phyloP scores from a whole-genome alignment of 106 monocot genomes.

The Phalaenopsis equestris region DNA sequence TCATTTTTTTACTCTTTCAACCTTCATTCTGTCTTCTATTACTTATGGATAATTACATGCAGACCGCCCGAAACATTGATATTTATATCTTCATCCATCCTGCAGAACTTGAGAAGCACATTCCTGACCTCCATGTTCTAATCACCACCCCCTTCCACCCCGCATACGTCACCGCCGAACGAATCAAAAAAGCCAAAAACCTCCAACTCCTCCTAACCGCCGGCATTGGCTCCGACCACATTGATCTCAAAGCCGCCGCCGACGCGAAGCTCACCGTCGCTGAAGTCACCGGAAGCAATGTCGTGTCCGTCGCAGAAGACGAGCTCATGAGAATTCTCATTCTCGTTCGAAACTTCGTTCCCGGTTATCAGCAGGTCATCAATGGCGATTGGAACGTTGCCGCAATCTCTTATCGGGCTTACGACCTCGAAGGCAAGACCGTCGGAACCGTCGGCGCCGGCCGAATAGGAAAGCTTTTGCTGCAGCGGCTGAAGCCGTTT shows the following conservation, averaged over 20 bases:
- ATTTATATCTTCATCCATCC: neutral
- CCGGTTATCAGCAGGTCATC: constrained; percentile 77
- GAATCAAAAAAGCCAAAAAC: constrained; percentile 90
- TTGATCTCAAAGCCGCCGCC: constrained; percentile 84
- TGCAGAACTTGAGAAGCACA: constrained; percentile 90
- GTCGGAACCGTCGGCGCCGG: constrained; percentile 92
- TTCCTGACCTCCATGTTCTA: constrained; percentile 77
- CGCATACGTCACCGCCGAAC: constrained; percentile 81
- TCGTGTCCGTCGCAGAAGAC: constrained; percentile 93
- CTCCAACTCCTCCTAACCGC: constrained; percentile 89
- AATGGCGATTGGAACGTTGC: constrained; percentile 95
- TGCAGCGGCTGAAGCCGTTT: constrained; percentile 89
- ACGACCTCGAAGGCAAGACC: constrained; percentile 94
- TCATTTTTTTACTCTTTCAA: neutral
- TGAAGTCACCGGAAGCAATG: constrained; percentile 93
- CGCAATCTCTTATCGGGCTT: constrained; percentile 72
- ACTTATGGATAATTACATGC: neutral
- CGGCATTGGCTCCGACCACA: constrained; percentile 93
- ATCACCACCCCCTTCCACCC: constrained; percentile 99
- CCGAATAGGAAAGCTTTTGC: constrained; percentile 71
- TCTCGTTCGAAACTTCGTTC: constrained; percentile 79
- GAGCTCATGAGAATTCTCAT: constrained; percentile 91
- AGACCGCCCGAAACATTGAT: too few relatives aligned
- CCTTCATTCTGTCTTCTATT: neutral
- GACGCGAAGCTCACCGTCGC: constrained; percentile 84